Evolutionary conservation across 441 rosid species (phyloP), one percentile per base, ranked within the genome.

Genomic region (Aquilaria agallochum): DNA sequence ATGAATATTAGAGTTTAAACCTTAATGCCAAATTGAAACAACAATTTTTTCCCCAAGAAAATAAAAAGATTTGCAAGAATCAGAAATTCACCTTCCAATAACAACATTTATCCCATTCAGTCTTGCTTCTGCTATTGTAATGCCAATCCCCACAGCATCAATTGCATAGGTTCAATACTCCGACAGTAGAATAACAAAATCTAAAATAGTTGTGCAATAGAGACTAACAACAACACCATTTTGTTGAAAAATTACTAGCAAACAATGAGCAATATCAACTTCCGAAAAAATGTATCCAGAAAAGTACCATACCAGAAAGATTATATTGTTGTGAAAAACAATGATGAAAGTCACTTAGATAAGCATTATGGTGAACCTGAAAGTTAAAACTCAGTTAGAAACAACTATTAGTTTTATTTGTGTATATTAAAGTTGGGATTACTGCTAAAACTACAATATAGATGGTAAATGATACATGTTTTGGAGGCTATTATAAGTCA

Each of bases 341-440:
- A 70, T 95, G 99, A 73, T 95, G 99, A 68, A 84, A 95, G 59
- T 87, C 87, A 53, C 97, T 91, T 51, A 77, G 76, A 72, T 95
- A 91, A 60, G 97, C 96, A 82, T 95, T 95, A 80, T 91, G 97
- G 55, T 89, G 99, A 80, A 95, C 90, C 97, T 90, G 87, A 62
- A 76, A 68, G 5, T 60, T 47, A 40, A 36, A 58, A 40, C 42
- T 4, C 42, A 3, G 42, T 5, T 5, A 40, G 5, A 40, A 40
- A 40, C 7, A 40, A 20, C 9, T 6, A 40, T 40, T 40, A 40
- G 45, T 40, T 40, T 40, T 10, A 40, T 20, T 20, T 40, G 45
- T 40, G 9, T 40, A 5, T 40, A 10, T 40, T 40, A 10, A 6
- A 40, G 9, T 20, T 40, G 45, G 9, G 7, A 5, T 40, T 40